phyloP scores from a whole-genome alignment of 345 rosid species.

The Eucalyptus sp. region DNA sequence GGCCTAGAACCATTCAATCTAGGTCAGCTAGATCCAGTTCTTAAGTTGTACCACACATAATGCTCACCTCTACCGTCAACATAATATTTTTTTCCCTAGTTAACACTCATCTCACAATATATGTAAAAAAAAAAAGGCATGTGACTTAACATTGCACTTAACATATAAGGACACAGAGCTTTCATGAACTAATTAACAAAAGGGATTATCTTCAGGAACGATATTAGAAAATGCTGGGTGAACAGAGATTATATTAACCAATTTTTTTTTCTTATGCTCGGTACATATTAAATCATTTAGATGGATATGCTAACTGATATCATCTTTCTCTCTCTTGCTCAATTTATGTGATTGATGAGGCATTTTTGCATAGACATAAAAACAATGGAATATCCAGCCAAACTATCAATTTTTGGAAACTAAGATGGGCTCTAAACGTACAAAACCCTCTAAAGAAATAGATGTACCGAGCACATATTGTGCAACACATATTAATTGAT shows the following conservation, averaged over 20 bases:
- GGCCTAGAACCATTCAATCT: neutral
- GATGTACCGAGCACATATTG: neutral
- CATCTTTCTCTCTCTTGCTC: neutral
- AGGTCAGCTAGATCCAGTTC: neutral
- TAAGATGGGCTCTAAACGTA: neutral
- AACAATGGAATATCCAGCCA: neutral
- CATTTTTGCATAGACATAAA: neutral
- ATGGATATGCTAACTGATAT: neutral
- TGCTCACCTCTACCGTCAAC: neutral
- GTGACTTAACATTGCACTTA: neutral
- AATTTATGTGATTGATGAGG: neutral
- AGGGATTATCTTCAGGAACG: neutral
- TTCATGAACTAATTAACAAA: neutral
- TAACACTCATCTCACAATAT: neutral
- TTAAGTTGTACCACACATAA: neutral
- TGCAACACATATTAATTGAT: neutral
- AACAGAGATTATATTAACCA: neutral
- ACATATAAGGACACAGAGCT: neutral
- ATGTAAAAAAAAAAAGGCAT: neutral
- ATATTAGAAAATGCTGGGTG: neutral
- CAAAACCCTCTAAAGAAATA: neutral
- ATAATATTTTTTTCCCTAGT: neutral
- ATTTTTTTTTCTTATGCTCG: neutral
- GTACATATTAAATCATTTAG: neutral
- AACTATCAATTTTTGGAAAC: neutral